Evolutionary conservation across 371 early-diverging fungal genomes (phyloP).

Genomic region (Polyrhizophydium stewartii): DNA sequence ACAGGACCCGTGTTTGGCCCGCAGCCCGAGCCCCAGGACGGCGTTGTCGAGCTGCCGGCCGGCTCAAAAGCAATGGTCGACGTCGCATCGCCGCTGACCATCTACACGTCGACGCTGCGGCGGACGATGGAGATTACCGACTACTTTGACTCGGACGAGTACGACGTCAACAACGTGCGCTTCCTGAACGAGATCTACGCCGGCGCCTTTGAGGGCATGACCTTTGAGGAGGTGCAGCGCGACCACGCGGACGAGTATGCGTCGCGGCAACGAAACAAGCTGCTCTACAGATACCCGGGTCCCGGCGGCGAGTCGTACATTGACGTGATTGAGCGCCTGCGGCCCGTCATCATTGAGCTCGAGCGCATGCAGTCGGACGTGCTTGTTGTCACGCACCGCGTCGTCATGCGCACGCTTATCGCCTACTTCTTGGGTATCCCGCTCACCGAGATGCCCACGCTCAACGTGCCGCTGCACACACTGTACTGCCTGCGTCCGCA

Average conservation of each 20-base stretch:
- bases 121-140: constrained; percentile 68
- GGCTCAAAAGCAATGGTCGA: neutral
- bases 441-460: constrained; percentile 60
- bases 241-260: constrained; percentile 62
- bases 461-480: constrained; percentile 57
- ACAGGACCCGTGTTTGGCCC: no score
- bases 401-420: constrained; percentile 63
- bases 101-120: constrained; percentile 77
- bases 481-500: constrained; percentile 64
- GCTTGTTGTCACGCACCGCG: constrained; percentile 68
- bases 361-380: constrained; percentile 74
- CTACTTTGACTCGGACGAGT: constrained; percentile 63
- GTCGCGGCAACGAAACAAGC: constrained; percentile 63
- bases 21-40: neutral
- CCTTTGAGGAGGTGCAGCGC: constrained; percentile 60
- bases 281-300: constrained; percentile 80
- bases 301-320: constrained; percentile 80
- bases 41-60: neutral
- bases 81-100: constrained; percentile 5
- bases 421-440: constrained; percentile 72
- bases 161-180: constrained; percentile 63
- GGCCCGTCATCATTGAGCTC: constrained; percentile 78
- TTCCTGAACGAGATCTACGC: constrained; percentile 80
- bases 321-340: constrained; percentile 80
- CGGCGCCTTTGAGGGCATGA: constrained; percentile 60